Evolutionary conservation across 441 rosid genomes (phyloP).

Genomic region (Rhodomyrtus psidioides): DNA sequence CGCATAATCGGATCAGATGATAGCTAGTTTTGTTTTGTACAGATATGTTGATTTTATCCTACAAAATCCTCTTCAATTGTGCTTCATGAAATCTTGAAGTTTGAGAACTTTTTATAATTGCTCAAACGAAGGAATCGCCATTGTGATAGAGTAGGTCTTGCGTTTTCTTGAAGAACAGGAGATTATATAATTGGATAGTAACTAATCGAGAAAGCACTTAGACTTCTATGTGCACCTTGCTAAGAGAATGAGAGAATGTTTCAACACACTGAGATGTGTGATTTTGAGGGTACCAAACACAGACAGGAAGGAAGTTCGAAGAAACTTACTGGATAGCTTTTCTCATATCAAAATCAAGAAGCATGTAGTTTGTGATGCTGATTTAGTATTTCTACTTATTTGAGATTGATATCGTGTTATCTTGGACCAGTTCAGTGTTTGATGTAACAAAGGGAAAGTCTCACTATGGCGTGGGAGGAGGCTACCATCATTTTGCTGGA

Average conservation of each 20-base stretch:
- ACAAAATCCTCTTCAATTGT: neutral
- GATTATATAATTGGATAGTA: neutral
- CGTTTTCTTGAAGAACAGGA: neutral
- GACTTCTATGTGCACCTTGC: neutral
- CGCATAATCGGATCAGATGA: neutral
- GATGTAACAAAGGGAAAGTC: slow-evolving; percentile 89
- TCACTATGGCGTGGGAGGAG: slow-evolving; percentile 80
- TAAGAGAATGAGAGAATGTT: neutral
- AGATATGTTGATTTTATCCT: neutral
- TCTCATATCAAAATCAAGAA: neutral
- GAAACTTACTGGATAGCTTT: neutral
- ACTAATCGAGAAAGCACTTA: neutral
- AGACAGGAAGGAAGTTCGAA: neutral
- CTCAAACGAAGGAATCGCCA: neutral
- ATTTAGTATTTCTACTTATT: neutral
- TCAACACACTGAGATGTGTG: neutral
- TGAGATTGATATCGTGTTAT: neutral
- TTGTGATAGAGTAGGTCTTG: neutral
- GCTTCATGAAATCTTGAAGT: neutral
- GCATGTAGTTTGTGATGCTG: neutral
- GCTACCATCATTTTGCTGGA: slow-evolving; percentile 90
- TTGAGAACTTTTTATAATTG: neutral
- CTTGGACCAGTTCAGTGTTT: slow-evolving; percentile 62
- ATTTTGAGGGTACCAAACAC: neutral
- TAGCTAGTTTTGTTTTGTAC: neutral